phyloP scores from a whole-genome alignment of 2,329 filamentous ascomycete species.

The Ceratocystis cacaofunesta region DNA sequence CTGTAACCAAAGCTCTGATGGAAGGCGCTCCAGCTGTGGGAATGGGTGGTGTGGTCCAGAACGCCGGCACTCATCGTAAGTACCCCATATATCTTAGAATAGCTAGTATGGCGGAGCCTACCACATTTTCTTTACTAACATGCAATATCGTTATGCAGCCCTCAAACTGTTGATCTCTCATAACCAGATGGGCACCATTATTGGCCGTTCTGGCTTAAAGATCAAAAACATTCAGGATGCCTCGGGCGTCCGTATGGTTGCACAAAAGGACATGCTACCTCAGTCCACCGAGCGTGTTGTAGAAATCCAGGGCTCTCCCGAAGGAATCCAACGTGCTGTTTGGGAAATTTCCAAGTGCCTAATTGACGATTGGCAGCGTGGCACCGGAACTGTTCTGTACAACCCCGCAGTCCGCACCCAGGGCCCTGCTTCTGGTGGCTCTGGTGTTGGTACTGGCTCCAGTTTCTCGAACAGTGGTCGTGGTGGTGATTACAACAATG shows the following conservation, averaged over 20 bases:
- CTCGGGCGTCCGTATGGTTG: slow-evolving; percentile 95
- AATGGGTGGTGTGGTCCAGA: slow-evolving; percentile 81
- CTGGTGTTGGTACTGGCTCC: slow-evolving; percentile 28
- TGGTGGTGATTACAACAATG: slow-evolving; percentile 39
- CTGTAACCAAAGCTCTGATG: slow-evolving; percentile 79
- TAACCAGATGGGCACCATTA: slow-evolving; percentile 99
- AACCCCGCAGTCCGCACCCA: slow-evolving; percentile 88
- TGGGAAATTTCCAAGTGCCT: slow-evolving; percentile 99
- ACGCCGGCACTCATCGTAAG: slow-evolving; percentile 89
- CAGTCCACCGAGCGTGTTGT: slow-evolving; percentile 97
- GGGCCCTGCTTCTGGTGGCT: slow-evolving; percentile 39
- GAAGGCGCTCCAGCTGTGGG: slow-evolving; percentile 91
- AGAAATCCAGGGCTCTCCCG: slow-evolving; percentile 86
- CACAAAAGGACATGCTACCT: slow-evolving; percentile 98
- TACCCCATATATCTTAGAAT: slow-evolving; percentile 19
- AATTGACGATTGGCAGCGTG: slow-evolving; percentile 93
- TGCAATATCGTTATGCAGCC: slow-evolving; percentile 38
- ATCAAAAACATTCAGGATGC: slow-evolving; percentile 99
- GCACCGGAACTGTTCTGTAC: slow-evolving; percentile 92
- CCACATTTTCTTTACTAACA: not conserved
- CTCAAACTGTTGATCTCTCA: slow-evolving; percentile 97
- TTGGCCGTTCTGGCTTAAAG: slow-evolving; percentile 88
- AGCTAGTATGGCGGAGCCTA: no score
- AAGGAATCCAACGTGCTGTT: slow-evolving; percentile 86
- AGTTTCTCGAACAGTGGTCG: slow-evolving; percentile 28